Percentiles rank a stretch among this genome's conserved stretches.
Evolutionary conservation across 2,329 filamentous ascomycete species (phyloP).

Genomic region (Phialophora tarda): DNA sequence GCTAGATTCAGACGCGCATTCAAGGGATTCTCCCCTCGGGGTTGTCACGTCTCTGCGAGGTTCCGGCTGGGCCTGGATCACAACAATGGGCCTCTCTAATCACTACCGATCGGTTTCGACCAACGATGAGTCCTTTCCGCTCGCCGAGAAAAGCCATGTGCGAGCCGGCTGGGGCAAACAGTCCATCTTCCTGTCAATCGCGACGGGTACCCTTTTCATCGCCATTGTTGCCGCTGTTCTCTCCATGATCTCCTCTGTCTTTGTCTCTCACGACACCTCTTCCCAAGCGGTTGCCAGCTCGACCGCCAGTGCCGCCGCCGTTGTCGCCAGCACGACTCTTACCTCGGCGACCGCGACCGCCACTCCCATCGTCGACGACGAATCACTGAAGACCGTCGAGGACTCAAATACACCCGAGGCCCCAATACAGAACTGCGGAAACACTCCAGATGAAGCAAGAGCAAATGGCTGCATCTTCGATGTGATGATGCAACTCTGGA

Average conservation of each 20-base stretch:
- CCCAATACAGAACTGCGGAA: conserved; percentile 35
- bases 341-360: conserved; percentile 12
- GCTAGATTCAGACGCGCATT: background rate
- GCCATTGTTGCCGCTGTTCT: conserved; percentile 33
- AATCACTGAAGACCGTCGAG: conserved; percentile 19
- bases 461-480: conserved; percentile 38
- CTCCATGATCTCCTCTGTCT: conserved; percentile 32
- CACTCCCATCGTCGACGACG: conserved; percentile 23
- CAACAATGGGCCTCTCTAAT: conserved; percentile 30
- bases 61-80: conserved; percentile 10
- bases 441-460: conserved; percentile 33
- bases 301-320: conserved; percentile 20
- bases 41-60: background rate
- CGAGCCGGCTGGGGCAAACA: conserved; percentile 36
- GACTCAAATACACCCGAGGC: background rate
- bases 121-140: conserved; percentile 31
- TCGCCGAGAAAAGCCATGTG: conserved; percentile 23
- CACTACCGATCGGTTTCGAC: conserved; percentile 36
- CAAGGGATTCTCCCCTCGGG: background rate
- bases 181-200: conserved; percentile 31
- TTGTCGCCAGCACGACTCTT: conserved; percentile 17
- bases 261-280: conserved; percentile 24
- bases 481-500: conserved; percentile 41
- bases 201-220: conserved; percentile 34
- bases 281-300: conserved; percentile 15